Base-by-base conservation (phyloP, 225 moss, liverwort and hornwort genomes). In the Polytrichum formosum region DNA sequence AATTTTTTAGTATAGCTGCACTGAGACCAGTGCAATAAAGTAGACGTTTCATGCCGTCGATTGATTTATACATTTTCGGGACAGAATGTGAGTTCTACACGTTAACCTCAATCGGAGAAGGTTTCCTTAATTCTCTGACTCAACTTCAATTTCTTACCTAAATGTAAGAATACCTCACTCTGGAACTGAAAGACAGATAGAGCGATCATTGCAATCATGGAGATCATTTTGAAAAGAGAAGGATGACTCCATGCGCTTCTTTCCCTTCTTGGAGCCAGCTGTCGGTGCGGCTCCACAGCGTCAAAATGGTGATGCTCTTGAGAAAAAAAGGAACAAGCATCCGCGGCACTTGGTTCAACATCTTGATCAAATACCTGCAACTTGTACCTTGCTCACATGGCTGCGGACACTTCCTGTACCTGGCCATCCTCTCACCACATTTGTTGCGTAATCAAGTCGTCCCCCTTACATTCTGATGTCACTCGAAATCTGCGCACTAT, bases 331-430 rank as follows among this genome's bases (percentile, higher is more conserved):
- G 53, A 26, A 53, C 18, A 1, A n/a, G 22, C 23, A 67, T n/a
- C 5, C 21, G 67, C 26, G 37, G 67, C 37, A 67, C 5, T 53
- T 67, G 26, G 46, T 25, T 21, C 53, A 67, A 67, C 67, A 67
- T 67, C 67, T 67, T 67, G 21, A 21, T 22, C 46, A 25, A 25
- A 23, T 53, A 67, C 16, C 13, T 26, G 46, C 53, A 67, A 56
- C 19, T 56, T 18, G 18, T 5, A 20, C 19, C 56, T 56, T 7
- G 26, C 26, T 26, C 83, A 18, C 80, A 83, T 20, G 74, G 54
- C 64, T 65, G 64, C 6, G 83, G 83, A 22, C 83, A 80, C 67
- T 83, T 83, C 73, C 83, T 74, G 71, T 83, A 79, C 74, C 80
- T 77, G 26, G 80, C 83, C 83, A 83, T 76, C 56, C 29, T 31